phyloP scores from a whole-genome alignment of 1,284 basidiomycete genomes.

The Pholiota adiposa region DNA sequence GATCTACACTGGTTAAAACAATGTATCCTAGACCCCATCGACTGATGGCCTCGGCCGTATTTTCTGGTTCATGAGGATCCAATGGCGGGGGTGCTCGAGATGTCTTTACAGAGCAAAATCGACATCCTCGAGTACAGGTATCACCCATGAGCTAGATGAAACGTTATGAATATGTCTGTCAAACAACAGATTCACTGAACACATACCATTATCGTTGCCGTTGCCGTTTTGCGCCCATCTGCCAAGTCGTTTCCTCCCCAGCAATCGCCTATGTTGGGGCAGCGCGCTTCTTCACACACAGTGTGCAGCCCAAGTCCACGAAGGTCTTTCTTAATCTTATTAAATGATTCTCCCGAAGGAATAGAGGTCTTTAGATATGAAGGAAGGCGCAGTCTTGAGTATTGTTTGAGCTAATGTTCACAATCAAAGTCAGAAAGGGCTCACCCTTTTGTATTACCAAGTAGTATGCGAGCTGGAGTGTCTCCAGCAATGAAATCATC shows the following conservation, averaged over 20 bases:
- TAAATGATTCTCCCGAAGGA: constrained; percentile 88
- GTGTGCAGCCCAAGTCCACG: constrained; percentile 92
- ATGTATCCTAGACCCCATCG: constrained; percentile 99
- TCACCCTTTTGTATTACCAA: constrained; percentile 82
- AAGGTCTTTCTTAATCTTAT: constrained; percentile 94
- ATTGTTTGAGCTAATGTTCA: constrained; percentile 7
- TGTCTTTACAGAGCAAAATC: constrained; percentile 98
- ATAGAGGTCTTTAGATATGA: constrained; percentile 93
- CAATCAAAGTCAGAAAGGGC: constrained; percentile 25
- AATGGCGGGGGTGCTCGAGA: constrained; percentile 87
- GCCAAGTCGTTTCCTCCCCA: constrained; percentile 91
- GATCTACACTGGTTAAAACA: constrained; percentile 95
- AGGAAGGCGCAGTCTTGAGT: constrained; percentile 82
- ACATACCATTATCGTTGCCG: constrained; percentile 98
- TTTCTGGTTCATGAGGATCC: constrained; percentile 96
- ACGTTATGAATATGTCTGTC: neutral
- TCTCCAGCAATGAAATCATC: constrained; percentile 85
- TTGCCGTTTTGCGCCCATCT: constrained; percentile 84
- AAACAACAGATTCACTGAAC: neutral
- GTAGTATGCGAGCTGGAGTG: constrained; percentile 65
- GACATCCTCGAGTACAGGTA: constrained; percentile 96
- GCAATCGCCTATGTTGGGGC: constrained; percentile 99
- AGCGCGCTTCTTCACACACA: constrained; percentile 98
- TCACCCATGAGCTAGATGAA: constrained; percentile 92
- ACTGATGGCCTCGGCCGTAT: constrained; percentile 97